Evolutionary conservation across 306 rosid genomes (phyloP).

Genomic region (Rosa persica): DNA sequence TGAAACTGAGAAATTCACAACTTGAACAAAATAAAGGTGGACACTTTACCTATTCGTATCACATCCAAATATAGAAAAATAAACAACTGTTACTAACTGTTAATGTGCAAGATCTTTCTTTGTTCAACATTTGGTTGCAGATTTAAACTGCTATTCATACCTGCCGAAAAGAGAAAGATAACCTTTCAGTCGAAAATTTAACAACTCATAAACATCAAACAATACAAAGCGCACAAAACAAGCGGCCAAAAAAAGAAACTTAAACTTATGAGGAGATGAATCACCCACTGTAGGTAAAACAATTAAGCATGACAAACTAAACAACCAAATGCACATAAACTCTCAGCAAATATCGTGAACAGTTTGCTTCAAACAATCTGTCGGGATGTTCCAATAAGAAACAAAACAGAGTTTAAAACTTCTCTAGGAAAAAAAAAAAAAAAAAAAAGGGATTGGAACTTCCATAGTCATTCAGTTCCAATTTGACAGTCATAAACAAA

Average conservation of each 20-base stretch:
- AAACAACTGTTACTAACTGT: slow-evolving; percentile 40
- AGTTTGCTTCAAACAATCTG: not conserved
- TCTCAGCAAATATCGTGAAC: not conserved
- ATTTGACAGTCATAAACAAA: not conserved
- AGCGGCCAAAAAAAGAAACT: not conserved
- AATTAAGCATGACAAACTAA: not conserved
- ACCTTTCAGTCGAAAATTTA: slow-evolving; percentile 12
- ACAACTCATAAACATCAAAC: not conserved
- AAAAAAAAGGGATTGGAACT: not conserved
- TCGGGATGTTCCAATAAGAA: not conserved
- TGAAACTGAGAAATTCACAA: slow-evolving; percentile 34
- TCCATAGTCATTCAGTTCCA: not conserved
- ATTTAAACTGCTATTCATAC: slow-evolving; percentile 41
- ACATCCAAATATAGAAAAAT: not conserved
- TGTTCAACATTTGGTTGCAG: slow-evolving; percentile 50
- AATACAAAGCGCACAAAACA: not conserved
- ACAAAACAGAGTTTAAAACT: not conserved
- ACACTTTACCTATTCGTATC: slow-evolving; percentile 41
- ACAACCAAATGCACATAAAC: not conserved
- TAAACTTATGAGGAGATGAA: not conserved
- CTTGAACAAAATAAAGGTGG: slow-evolving; percentile 31
- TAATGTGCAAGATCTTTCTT: slow-evolving; percentile 44
- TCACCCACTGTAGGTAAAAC: not conserved
- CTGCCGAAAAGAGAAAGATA: slow-evolving; percentile 42
- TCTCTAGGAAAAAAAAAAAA: not conserved